phyloP scores from a whole-genome alignment of 2,329 filamentous ascomycete species.

The Biscogniauxia marginata region DNA sequence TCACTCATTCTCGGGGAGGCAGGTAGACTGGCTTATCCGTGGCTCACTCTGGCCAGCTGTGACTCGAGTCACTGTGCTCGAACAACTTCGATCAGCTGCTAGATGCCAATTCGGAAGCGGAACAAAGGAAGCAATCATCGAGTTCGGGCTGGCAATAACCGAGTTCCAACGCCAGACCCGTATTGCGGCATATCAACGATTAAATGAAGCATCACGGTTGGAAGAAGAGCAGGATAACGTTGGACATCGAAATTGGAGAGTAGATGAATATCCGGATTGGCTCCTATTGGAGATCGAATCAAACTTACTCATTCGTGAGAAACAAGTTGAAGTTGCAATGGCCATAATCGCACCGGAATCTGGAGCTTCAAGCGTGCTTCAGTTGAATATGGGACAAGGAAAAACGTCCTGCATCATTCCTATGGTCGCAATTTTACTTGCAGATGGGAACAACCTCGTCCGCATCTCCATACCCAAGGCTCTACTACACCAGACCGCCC shows the following conservation, averaged over 20 bases:
- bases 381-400: constrained; percentile 67
- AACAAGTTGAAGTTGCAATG: constrained; percentile 61
- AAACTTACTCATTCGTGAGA: constrained; percentile 59
- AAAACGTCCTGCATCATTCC: constrained; percentile 59
- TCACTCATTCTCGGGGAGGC: constrained; percentile 8
- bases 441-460: constrained; percentile 45
- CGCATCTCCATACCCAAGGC: constrained; percentile 57
- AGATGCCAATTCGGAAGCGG: constrained; percentile 29
- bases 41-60: constrained; percentile 46
- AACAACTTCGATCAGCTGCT: constrained; percentile 42
- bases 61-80: constrained; percentile 43
- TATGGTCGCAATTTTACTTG: constrained; percentile 46
- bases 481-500: constrained; percentile 55
- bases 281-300: constrained; percentile 66
- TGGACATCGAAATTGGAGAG: constrained; percentile 58
- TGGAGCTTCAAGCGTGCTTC: constrained; percentile 56
- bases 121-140: constrained; percentile 41
- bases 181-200: constrained; percentile 34
- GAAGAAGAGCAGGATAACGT: constrained; percentile 44
- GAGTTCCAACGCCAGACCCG: constrained; percentile 44
- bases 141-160: constrained; percentile 44
- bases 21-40: constrained; percentile 40
- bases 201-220: constrained; percentile 14
- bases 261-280: constrained; percentile 58
- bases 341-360: constrained; percentile 57